Evolutionary conservation across 805 yeast genomes (phyloP), one percentile per base, ranked within the genome.

Genomic region (Cyberlindnera americana): DNA sequence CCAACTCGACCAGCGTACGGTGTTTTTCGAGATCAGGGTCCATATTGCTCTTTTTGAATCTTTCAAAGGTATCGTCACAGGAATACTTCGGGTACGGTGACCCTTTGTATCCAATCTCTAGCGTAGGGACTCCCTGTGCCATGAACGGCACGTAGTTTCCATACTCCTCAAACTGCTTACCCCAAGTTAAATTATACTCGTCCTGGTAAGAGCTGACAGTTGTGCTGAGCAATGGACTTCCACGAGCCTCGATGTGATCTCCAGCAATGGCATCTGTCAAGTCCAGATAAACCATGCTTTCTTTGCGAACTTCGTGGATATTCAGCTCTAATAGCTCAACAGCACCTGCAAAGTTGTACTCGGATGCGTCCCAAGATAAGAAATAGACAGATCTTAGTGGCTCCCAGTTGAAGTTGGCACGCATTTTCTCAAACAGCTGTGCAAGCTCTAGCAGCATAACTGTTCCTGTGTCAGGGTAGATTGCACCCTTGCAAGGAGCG

Each of bases 361-460:
- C 78, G 0, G 83, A 66, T 1, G 85, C 96, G 52, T 90, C 95
- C 66, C 84, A 88, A 1, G 95, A 85, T 0, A 78, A 77, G 63
- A 90, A 89, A 54, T 82, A 81, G 12, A 90, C 80, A 3, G 90
- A 72, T 58, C 98, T 73, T 28, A 88, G 60, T 0, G 98, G 97
- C 33, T 69, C 66, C 97, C 97, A 90, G 44, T 80, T 77, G 50
- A 72, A 73, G 26, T 78, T 68, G 37, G 77, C 69, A 43, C 75
- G 79, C 59, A 89, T 65, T 19, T 76, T 69, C 16, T 86, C 77
- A 38, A 89, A 76, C 0, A 84, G 59, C 41, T 83, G 76, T 9
- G 85, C 77, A 42, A 90, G 61, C 47, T 90, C 91, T 17, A 90
- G 60, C 39, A 90, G 54, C 1, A 83, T 66, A 0, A 82, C 78